These are phyloP conservation scores for Trichophyton verrucosum DNA, from an alignment of 2,329 filamentous ascomycete species.

Conservation along the genomic window DNA sequence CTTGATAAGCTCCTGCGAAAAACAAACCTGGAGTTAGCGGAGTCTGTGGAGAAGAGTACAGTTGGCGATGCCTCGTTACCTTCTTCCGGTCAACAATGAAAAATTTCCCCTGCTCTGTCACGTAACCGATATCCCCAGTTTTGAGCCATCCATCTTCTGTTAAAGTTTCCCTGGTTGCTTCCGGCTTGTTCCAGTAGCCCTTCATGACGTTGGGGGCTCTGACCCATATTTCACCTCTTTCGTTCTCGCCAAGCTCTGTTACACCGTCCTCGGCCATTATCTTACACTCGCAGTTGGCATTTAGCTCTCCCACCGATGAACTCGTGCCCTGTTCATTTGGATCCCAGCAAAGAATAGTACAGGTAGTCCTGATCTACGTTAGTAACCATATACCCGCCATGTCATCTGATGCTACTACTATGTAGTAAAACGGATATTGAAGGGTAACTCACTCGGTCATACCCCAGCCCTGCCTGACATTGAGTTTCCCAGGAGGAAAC, in stretches of 20 bases:
- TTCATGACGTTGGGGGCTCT: conserved; percentile 60
- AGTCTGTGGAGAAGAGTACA: not conserved
- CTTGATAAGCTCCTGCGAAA: conserved; percentile 45
- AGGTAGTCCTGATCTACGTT: conserved; percentile 43
- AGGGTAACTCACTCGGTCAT: conserved; percentile 56
- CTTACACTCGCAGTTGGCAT: conserved; percentile 56
- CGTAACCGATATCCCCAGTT: conserved; percentile 58
- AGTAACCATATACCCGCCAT: not conserved
- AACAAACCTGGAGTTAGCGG: not conserved
- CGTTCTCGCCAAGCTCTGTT: conserved; percentile 40
- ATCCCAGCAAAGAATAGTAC: conserved; percentile 55
- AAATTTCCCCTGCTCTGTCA: conserved; percentile 44
- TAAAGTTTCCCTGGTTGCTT: conserved; percentile 53
- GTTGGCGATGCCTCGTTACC: conserved; percentile 24
- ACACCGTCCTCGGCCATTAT: conserved; percentile 44
- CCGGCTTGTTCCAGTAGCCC: conserved; percentile 61
- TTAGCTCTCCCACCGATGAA: conserved; percentile 52
- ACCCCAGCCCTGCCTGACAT: conserved; percentile 64
- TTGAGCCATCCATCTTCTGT: conserved; percentile 55
- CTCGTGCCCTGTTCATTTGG: conserved; percentile 35
- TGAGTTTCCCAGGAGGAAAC: conserved; percentile 39
- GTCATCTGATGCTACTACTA: not conserved
- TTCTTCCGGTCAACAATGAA: conserved; percentile 65
- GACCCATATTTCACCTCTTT: conserved; percentile 61
- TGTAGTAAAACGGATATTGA: not conserved